Base-by-base conservation (phyloP, 352 stramenopile genomes). In the Salisapilia sapeloensis region DNA sequence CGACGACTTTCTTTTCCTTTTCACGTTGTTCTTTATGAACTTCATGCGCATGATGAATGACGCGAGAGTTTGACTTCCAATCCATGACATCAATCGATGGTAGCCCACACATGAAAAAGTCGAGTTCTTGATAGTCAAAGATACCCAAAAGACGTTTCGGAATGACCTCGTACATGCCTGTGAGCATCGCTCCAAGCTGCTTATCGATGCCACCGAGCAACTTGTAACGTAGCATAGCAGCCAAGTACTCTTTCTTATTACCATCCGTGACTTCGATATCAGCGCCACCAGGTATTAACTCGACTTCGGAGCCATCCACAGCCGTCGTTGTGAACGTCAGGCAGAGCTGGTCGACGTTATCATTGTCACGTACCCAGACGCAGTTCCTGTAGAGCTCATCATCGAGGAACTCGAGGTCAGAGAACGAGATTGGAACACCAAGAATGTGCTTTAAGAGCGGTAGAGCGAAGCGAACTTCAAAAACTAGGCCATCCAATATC, bases 381-480 rank as follows among this genome's bases (percentile, higher is more conserved):
- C 71, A 58, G 43, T 77, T 79, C 18, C 61, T 64, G 38, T 76
- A 75, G 24, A 89, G 35, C 25, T 84, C 74, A 50, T 89, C 60
- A 33, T 89, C 74, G 2, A 89, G 44, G 44, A 75, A 89, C 34
- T 86, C 74, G 19, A 86, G 51, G 29, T 89, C 74, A 0, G 74
- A 86, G 33, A 89, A 89, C 18, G 74, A 85, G 39, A 89, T 89
- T 4, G 74, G 74, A 4, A 89, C 62, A 13, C 74, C 63, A 0
- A 89, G 43, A n/a, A 85, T 54, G 38, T 89, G 74, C 43, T 89
- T 89, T 24, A 89, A 46, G 13, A 89, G 51, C 14, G 74, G 74
- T 12, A 89, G 40, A 7, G 92, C 96, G 42, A 99, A 91, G 46
- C 98, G 92, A 12, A 91, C 84, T 60, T 98, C 92, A 19, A 99